Evolutionary conservation across 208 protist genomes (phyloP).

Genomic region (Crithidia brevicula): DNA sequence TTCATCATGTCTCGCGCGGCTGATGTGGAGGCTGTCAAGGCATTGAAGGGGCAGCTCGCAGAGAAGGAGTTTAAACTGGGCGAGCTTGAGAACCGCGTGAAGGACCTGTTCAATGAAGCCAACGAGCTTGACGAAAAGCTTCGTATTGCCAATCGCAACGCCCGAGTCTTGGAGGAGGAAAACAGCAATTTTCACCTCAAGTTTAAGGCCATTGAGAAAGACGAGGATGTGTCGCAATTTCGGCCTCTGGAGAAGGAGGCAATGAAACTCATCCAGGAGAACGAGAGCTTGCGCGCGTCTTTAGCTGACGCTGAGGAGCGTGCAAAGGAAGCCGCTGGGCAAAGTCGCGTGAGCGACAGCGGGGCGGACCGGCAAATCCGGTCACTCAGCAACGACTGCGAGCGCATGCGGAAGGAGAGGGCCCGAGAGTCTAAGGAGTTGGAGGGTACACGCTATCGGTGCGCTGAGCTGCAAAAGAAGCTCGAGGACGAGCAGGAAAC

Average conservation of each 20-base stretch:
- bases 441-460: constrained; percentile 41
- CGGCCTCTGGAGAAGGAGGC: constrained; percentile 42
- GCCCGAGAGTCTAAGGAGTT: constrained; percentile 40
- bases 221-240: background rate
- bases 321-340: constrained; percentile 3
- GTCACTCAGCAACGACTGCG: constrained; percentile 26
- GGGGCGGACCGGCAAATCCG: constrained; percentile 23
- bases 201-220: constrained; percentile 41
- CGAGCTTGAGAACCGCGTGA: constrained; percentile 71
- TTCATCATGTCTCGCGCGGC: constrained; percentile 20
- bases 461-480: constrained; percentile 38
- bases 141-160: constrained; percentile 68
- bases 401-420: constrained; percentile 38
- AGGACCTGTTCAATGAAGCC: constrained; percentile 62
- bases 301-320: constrained; percentile 23
- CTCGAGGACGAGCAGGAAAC: constrained; percentile 50
- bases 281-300: constrained; percentile 38
- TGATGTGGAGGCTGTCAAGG: constrained; percentile 12
- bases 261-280: constrained; percentile 65
- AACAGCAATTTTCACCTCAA: constrained; percentile 60
- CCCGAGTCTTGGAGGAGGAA: constrained; percentile 78
- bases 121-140: constrained; percentile 74
- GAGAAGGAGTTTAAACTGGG: constrained; percentile 76
- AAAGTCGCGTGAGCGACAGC: constrained; percentile 6
- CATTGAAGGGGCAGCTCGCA: constrained; percentile 47